These are phyloP conservation scores for Phialocephala sp. DNA, from an alignment of 2,329 filamentous ascomycete genomes.

Conservation along the genomic window DNA sequence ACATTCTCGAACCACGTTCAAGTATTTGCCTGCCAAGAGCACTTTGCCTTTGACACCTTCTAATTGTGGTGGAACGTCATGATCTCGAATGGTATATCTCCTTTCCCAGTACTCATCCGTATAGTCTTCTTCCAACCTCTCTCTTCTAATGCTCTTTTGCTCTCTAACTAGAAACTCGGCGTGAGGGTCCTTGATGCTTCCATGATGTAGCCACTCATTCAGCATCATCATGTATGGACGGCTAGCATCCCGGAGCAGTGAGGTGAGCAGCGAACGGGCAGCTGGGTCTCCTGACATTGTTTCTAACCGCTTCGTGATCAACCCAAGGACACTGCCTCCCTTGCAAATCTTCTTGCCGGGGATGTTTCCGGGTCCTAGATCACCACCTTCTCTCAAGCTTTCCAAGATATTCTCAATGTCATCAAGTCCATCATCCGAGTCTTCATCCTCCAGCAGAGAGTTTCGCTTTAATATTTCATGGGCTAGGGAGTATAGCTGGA, in stretches of 20 bases:
- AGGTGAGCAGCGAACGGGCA: conserved; percentile 80
- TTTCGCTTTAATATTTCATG: conserved; percentile 90
- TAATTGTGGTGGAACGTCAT: conserved; percentile 89
- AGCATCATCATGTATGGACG: conserved; percentile 97
- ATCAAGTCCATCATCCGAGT: conserved; percentile 67
- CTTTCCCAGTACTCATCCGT: conserved; percentile 99
- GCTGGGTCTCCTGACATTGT: conserved; percentile 94
- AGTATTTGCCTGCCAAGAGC: conserved; percentile 91
- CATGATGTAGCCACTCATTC: conserved; percentile 98
- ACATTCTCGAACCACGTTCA: conserved; percentile 97
- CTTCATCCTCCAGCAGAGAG: conserved; percentile 82
- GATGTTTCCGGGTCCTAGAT: conserved; percentile 78
- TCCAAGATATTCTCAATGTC: conserved; percentile 94
- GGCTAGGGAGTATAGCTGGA: conserved; percentile 85
- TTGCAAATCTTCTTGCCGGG: conserved; percentile 92
- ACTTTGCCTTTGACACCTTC: conserved; percentile 93
- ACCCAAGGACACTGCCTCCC: conserved; percentile 89
- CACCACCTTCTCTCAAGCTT: conserved; percentile 84
- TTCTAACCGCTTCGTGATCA: conserved; percentile 84
- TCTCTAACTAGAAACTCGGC: conserved; percentile 94
- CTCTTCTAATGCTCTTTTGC: conserved; percentile 91
- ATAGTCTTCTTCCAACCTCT: conserved; percentile 92
- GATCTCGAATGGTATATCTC: conserved; percentile 90
- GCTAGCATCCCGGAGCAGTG: conserved; percentile 84
- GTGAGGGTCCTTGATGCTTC: conserved; percentile 92